Evolutionary conservation across 768 basidiomycete genomes (phyloP).

Genomic region (Russula virescens): DNA sequence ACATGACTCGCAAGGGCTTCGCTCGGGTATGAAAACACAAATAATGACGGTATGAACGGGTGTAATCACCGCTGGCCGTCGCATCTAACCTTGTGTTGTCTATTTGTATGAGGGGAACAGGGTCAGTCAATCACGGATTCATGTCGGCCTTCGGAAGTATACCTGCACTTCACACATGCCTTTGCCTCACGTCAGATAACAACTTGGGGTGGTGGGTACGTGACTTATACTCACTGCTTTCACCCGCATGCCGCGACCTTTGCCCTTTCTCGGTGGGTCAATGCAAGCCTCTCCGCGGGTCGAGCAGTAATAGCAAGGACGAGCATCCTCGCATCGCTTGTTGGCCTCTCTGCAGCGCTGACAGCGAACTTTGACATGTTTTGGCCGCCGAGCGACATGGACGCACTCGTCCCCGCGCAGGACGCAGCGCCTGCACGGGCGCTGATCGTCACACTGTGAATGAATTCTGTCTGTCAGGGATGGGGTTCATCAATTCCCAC

Average conservation of each 20-base stretch:
- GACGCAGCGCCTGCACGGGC: slow-evolving; percentile 57
- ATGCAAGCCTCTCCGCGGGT: slow-evolving; percentile 45
- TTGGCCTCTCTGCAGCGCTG: slow-evolving; percentile 52
- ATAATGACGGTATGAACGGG: not conserved
- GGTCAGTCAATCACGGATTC: not conserved
- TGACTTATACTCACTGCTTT: slow-evolving; percentile 44
- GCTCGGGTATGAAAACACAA: not conserved
- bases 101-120: not conserved
- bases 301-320: slow-evolving; percentile 51
- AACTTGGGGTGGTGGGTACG: not conserved
- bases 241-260: slow-evolving; percentile 54
- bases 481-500: not conserved
- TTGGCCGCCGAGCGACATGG: slow-evolving; percentile 50
- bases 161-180: slow-evolving; percentile 28
- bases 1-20: slow-evolving; percentile 19
- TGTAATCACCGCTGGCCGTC: slow-evolving; percentile 21
- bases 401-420: slow-evolving; percentile 50
- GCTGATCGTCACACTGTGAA: slow-evolving; percentile 53
- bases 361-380: slow-evolving; percentile 54
- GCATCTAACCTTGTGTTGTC: slow-evolving; percentile 25
- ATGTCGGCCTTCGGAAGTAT: not conserved
- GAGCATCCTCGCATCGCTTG: slow-evolving; percentile 52
- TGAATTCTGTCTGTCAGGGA: not conserved
- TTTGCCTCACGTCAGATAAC: slow-evolving; percentile 11
- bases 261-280: slow-evolving; percentile 43